A percentile compares a stretch with the other conserved stretches of the same genome.
Evolutionary conservation across 805 yeast species (phyloP).

Genomic region (Schizosaccharomyces pombe): DNA sequence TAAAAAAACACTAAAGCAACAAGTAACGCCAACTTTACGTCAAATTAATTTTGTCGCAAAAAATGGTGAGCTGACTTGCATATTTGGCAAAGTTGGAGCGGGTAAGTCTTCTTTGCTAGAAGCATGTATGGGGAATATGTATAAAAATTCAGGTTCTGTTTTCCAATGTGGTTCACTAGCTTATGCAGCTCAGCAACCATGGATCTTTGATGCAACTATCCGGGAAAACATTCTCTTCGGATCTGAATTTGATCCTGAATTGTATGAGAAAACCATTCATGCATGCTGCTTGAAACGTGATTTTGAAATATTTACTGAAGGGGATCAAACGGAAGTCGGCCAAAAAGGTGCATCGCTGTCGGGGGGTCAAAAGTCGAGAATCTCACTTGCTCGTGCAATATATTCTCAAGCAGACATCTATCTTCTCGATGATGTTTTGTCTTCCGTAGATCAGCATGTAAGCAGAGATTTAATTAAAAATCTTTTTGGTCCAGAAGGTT

Average conservation of each 20-base stretch:
- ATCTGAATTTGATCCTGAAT: slow-evolving; percentile 53
- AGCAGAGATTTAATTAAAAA: slow-evolving; percentile 63
- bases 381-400: slow-evolving; percentile 85
- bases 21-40: slow-evolving; percentile 45
- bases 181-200: slow-evolving; percentile 78
- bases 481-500: slow-evolving; percentile 62
- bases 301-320: slow-evolving; percentile 57
- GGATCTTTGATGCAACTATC: slow-evolving; percentile 92
- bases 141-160: slow-evolving; percentile 51
- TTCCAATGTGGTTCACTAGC: slow-evolving; percentile 57
- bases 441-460: slow-evolving; percentile 96
- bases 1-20: slow-evolving; percentile 53
- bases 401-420: slow-evolving; percentile 84
- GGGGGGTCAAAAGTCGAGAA: slow-evolving; percentile 94
- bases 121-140: slow-evolving; percentile 60
- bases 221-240: slow-evolving; percentile 83
- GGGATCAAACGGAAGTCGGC: slow-evolving; percentile 82
- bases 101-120: slow-evolving; percentile 73
- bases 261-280: slow-evolving; percentile 54
- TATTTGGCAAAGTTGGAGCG: slow-evolving; percentile 73
- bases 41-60: slow-evolving; percentile 38
- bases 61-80: slow-evolving; percentile 61
- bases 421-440: slow-evolving; percentile 71
- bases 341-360: slow-evolving; percentile 91
- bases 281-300: slow-evolving; percentile 79